phyloP scores from a whole-genome alignment of 805 yeast species.

The Candida xiaguanensis region DNA sequence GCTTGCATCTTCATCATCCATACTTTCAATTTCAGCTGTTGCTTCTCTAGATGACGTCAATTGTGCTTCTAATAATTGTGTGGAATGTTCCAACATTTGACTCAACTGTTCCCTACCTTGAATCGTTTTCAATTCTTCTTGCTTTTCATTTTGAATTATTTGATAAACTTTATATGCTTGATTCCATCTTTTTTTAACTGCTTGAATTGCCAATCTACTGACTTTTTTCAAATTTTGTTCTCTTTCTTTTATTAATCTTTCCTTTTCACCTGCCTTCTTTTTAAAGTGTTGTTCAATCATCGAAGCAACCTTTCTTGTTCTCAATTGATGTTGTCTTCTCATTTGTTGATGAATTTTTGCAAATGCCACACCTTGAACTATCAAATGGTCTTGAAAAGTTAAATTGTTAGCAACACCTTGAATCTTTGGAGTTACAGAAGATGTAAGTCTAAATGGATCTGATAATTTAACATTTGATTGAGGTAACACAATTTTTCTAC shows the following conservation, averaged over 20 bases:
- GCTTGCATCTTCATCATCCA: constrained; percentile 18
- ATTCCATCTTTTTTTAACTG: constrained; percentile 87
- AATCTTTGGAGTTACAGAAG: constrained; percentile 36
- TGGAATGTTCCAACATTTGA: constrained; percentile 86
- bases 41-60: constrained; percentile 35
- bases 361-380: constrained; percentile 71
- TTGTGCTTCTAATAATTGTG: constrained; percentile 85
- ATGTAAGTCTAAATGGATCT: constrained; percentile 46
- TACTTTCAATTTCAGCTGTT: constrained; percentile 24
- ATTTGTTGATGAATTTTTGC: constrained; percentile 67
- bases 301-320: constrained; percentile 67
- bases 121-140: constrained; percentile 71
- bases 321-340: constrained; percentile 59
- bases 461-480: constrained; percentile 38
- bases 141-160: constrained; percentile 70
- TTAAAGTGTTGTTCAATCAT: constrained; percentile 87
- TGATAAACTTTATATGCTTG: constrained; percentile 80
- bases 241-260: constrained; percentile 68
- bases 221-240: constrained; percentile 65
- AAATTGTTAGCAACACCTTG: constrained; percentile 41
- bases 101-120: constrained; percentile 85
- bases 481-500: constrained; percentile 43
- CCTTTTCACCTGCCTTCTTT: constrained; percentile 83
- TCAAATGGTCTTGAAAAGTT: constrained; percentile 68
- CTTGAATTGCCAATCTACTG: constrained; percentile 78